Evolutionary conservation across 2,329 filamentous ascomycete species (phyloP), one percentile per base, ranked within the genome.

Genomic region (Cadophora luteo-olivacea): DNA sequence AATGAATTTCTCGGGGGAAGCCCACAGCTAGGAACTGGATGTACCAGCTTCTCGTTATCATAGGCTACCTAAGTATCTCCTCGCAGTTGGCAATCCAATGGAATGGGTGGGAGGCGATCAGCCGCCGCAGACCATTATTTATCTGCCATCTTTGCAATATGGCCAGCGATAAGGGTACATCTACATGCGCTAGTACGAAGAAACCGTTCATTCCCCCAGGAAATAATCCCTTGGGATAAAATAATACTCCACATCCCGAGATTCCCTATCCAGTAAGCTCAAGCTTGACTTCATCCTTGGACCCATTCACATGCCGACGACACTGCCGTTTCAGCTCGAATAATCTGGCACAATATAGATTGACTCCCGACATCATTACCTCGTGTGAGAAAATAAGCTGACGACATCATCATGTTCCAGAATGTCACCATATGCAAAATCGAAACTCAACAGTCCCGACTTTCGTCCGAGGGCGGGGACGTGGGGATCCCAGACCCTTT

Each of bases 351-450:
- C 32, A 60, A 38, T 38, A 5, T 29, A 29, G 5, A 29, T 41
- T 24, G 36, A 45, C 32, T 58, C 33, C n/a, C 19, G 22, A 12
- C 55, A 41, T 60, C 55, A 22, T 14, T 25, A n/a, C 7, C 38
- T 61, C 14, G 25, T 29, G 58, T 61, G 22, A 45, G 41, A 48
- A 48, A 33, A 48, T 62, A 62, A 62, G 60, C 60, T 62, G 60
- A 62, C 55, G 36, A 41, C 55, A 60, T 41, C 55, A 33, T 5
- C n/a, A 22, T 51, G 22, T 24, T 62, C 45, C 41, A 3, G 11
- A 38, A 32, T n/a, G 22, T 16, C 41, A 22, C 60, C 25, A 49
- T 12, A 36, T n/a, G 24, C 16, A 49, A 19, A 45, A 6, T 29
- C 16, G 4, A 49, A 49, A 49, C n/a, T 49, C 45, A 45, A 45